phyloP scores from a whole-genome alignment of 2,329 filamentous ascomycete species.

The Sclerotinia borealis region DNA sequence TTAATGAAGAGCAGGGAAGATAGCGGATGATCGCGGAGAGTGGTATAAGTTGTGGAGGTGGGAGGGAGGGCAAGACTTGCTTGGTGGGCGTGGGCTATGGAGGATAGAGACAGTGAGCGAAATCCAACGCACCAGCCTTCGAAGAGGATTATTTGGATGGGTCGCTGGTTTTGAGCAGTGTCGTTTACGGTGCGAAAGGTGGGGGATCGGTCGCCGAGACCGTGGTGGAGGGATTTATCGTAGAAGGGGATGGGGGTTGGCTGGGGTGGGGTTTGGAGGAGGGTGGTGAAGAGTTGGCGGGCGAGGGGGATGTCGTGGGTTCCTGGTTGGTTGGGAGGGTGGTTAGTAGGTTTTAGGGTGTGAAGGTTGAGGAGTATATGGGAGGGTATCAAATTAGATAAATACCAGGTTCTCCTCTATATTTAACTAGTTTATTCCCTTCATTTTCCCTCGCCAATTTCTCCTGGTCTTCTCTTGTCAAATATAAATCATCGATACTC shows the following conservation, averaged over 20 bases:
- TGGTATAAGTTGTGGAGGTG: background rate
- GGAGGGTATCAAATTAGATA: background rate
- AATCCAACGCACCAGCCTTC: constrained; percentile 73
- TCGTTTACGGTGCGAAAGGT: constrained; percentile 45
- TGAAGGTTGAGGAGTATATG: background rate
- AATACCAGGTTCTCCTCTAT: constrained; percentile 57
- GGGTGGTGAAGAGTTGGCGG: constrained; percentile 44
- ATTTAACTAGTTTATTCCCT: constrained; percentile 55
- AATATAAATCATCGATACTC: constrained; percentile 66
- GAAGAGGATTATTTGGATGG: constrained; percentile 52
- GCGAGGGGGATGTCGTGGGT: constrained; percentile 61
- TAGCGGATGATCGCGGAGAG: constrained; percentile 43
- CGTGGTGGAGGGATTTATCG: constrained; percentile 59
- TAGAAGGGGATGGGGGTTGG: constrained; percentile 53
- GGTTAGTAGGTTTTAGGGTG: constrained; percentile 1
- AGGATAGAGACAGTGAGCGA: constrained; percentile 43
- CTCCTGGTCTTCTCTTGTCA: constrained; percentile 51
- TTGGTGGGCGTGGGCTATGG: constrained; percentile 41
- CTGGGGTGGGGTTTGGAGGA: constrained; percentile 38
- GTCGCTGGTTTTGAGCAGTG: constrained; percentile 17
- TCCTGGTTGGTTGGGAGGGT: constrained; percentile 44
- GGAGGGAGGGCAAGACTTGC: constrained; percentile 25
- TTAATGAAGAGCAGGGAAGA: constrained; percentile 54
- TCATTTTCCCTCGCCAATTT: constrained; percentile 47
- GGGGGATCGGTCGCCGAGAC: constrained; percentile 54